Evolutionary conservation across 2,329 filamentous ascomycete genomes (phyloP).

Genomic region (Colletotrichum filicis): DNA sequence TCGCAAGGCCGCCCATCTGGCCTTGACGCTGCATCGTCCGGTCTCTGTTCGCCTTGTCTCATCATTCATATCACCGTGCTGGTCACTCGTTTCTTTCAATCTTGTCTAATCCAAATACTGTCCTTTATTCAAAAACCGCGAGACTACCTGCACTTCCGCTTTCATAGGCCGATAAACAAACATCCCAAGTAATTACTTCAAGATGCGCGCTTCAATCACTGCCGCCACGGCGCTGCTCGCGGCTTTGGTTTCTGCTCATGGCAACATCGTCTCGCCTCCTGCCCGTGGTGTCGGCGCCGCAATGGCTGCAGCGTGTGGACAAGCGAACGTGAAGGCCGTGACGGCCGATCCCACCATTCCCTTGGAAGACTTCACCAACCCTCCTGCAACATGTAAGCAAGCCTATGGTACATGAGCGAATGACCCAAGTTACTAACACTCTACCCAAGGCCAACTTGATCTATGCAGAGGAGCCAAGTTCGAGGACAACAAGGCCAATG

Average conservation of each 20-base stretch:
- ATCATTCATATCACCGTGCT: slow-evolving; percentile 17
- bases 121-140: background rate
- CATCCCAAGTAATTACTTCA: slow-evolving; percentile 1
- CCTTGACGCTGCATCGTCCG: background rate
- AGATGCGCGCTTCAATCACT: slow-evolving; percentile 32
- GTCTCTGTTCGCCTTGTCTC: slow-evolving; percentile 5
- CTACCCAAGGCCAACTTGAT: slow-evolving; percentile 42
- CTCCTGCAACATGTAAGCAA: slow-evolving; percentile 42
- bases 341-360: slow-evolving; percentile 49
- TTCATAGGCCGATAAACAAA: background rate
- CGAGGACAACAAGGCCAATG: slow-evolving; percentile 54
- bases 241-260: slow-evolving; percentile 51
- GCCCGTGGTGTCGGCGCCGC: slow-evolving; percentile 55
- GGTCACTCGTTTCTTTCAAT: slow-evolving; percentile 33
- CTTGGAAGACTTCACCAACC: slow-evolving; percentile 42
- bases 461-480: slow-evolving; percentile 60
- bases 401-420: background rate
- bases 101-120: background rate
- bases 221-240: slow-evolving; percentile 33
- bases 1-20: slow-evolving; percentile 6
- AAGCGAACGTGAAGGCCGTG: slow-evolving; percentile 48
- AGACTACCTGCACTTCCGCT: background rate
- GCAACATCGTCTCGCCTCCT: slow-evolving; percentile 53
- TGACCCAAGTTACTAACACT: background rate
- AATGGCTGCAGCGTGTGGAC: slow-evolving; percentile 56